Percentiles rank a stretch among this genome's conserved stretches.
phyloP scores from a whole-genome alignment of 169 alveolate genomes.

The Eimeria brunetti region DNA sequence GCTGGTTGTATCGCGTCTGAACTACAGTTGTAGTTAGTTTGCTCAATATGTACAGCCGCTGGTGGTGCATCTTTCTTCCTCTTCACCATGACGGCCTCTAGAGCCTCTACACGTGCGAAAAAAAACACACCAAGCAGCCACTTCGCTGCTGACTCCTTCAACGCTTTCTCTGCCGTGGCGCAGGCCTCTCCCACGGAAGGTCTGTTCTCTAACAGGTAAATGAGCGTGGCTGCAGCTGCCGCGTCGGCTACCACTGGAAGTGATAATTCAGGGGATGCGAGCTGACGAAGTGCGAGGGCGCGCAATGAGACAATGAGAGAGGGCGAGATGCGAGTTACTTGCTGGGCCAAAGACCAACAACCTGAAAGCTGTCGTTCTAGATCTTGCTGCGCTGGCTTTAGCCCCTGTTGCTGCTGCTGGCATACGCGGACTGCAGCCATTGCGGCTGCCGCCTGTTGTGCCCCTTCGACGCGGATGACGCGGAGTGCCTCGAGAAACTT shows the following conservation, averaged over 20 bases:
- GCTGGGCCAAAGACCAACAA: conserved; percentile 63
- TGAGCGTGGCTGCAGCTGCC: conserved; percentile 52
- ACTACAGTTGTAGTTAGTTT: not conserved
- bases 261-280: conserved; percentile 20
- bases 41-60: not conserved
- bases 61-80: not conserved
- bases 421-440: conserved; percentile 34
- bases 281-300: conserved; percentile 54
- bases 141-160: conserved; percentile 23
- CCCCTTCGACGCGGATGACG: conserved; percentile 18
- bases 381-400: not conserved
- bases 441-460: not conserved
- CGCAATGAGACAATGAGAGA: conserved; percentile 30
- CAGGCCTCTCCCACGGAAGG: not conserved
- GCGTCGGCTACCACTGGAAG: conserved; percentile 46
- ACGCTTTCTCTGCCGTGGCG: not conserved
- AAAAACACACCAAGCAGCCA: conserved; percentile 53
- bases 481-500: conserved; percentile 52
- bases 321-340: not conserved
- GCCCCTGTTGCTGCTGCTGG: conserved; percentile 17
- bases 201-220: conserved; percentile 36
- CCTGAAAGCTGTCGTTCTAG: conserved; percentile 16
- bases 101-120: conserved; percentile 42
- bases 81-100: conserved; percentile 14
- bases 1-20: not conserved